phyloP scores from a whole-genome alignment of 2,329 filamentous ascomycete species.

The Claviceps maximensis region DNA sequence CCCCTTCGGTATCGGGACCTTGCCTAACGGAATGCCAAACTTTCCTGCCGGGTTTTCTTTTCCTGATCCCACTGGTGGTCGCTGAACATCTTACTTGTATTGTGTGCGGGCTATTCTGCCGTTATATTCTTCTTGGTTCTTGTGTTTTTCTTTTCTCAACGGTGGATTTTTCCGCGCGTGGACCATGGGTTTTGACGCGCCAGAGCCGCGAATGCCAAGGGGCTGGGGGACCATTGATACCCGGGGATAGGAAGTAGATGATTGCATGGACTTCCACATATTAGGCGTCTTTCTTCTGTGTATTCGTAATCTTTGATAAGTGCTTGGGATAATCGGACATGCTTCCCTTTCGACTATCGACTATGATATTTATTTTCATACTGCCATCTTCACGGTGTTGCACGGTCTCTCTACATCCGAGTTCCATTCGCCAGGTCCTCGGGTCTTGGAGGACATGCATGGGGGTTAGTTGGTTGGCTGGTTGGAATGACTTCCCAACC shows the following conservation, averaged over 20 bases:
- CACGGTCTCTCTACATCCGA: too few relatives aligned
- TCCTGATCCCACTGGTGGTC: conserved; percentile 19
- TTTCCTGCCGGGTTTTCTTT: conserved; percentile 27
- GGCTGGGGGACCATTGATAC: neutral
- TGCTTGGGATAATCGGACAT: neutral
- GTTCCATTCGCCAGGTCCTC: too few relatives aligned
- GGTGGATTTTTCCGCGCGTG: neutral
- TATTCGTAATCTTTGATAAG: neutral
- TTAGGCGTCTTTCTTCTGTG: neutral
- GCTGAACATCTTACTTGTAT: neutral
- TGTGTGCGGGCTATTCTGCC: neutral
- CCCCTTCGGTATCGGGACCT: conserved; percentile 26
- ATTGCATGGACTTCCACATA: neutral
- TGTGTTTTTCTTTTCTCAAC: neutral
- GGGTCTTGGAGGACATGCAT: too few relatives aligned
- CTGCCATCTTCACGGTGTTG: too few relatives aligned
- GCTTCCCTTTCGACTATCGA: neutral
- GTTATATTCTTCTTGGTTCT: neutral
- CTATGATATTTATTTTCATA: too few relatives aligned
- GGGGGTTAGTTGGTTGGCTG: too few relatives aligned
- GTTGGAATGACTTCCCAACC: too few relatives aligned
- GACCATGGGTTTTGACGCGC: neutral
- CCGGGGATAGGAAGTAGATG: conserved; percentile 1
- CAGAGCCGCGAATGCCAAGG: neutral
- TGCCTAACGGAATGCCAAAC: conserved; percentile 30